Percentiles rank a stretch among this genome's conserved stretches.
These are phyloP conservation scores for Claviceps maximensis DNA, from an alignment of 2,329 filamentous ascomycete genomes.

Conservation along the genomic window DNA sequence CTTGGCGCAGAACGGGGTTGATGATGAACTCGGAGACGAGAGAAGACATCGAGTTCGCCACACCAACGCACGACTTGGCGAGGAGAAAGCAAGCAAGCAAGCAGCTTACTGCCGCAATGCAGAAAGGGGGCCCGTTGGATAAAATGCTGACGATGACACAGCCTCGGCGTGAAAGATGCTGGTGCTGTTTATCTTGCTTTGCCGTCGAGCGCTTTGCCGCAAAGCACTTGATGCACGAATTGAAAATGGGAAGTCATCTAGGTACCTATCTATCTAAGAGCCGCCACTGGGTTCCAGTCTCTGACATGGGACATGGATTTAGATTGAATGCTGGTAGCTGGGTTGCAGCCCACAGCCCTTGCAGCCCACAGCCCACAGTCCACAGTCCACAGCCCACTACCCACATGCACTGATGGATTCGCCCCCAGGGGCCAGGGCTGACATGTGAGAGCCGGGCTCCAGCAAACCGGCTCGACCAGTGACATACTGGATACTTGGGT, in stretches of 20 bases:
- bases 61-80: neutral
- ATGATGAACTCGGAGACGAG: conserved; percentile 53
- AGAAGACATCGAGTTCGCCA: conserved; percentile 38
- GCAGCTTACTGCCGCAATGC: neutral
- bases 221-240: neutral
- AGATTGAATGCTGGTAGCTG: too few relatives aligned
- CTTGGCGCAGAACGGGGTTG: conserved; percentile 53
- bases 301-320: neutral
- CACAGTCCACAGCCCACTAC: neutral
- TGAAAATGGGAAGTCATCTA: neutral
- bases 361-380: neutral
- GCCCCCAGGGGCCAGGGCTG: neutral
- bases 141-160: neutral
- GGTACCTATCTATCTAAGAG: neutral
- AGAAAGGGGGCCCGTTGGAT: neutral
- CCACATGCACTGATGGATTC: neutral
- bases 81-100: neutral
- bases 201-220: neutral
- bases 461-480: neutral
- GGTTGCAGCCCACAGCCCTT: too few relatives aligned
- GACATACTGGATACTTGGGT: neutral
- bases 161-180: neutral
- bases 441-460: neutral
- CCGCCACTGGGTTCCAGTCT: too few relatives aligned
- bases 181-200: neutral